Evolutionary conservation across 2,329 filamentous ascomycete genomes (phyloP), one percentile per base, ranked within the genome.

Genomic region (Claviceps quebecensis): DNA sequence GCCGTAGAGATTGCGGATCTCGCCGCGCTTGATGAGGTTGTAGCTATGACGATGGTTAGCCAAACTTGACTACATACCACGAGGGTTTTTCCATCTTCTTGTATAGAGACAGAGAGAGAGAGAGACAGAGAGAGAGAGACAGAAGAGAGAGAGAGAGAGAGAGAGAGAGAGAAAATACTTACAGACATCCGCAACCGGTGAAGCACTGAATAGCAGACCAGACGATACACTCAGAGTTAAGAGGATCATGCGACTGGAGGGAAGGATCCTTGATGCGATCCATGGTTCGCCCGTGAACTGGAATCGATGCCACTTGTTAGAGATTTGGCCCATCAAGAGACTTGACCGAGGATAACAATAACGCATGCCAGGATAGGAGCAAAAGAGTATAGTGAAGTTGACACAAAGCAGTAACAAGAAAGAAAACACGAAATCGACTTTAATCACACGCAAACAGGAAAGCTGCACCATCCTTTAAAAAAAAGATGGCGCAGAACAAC

Each of bases 1-100:
- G 56, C 68, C 69, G 64, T 75, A 78, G 41, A 66, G 69, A 50
- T 75, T 65, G 47, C 77, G 73, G 56, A 80, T 73, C 57, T 77
- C 71, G 52, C 60, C 60, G 47, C 78, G 75, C 63, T 78, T 76
- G 55, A 76, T 64, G 67, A 75, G 73, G 55, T 72, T 66, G 57
- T 67, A 71, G 56, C 69, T 71, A 6, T 0, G 41, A 7, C 4
- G 19, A 14, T 13, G 22, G 22, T 14, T 14, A 22, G 22, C 11
- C 7, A 44, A 44, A n/a, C 9, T 34, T 34, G 29, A 34, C 29
- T 8, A 19, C 19, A 2, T 19, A 19, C 19, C 19, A 19, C 19
- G 19, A 19, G 19, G 19, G 19, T 19, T 19, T 19, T 19, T 19
- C 19, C 19, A 19, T 19, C 19, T 19, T 19, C 19, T 19, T 19